A percentile compares a stretch with the other conserved stretches of the same genome.
Evolutionary conservation across 768 basidiomycete genomes (phyloP).

Genomic region (Chlorophyllum brunneum): DNA sequence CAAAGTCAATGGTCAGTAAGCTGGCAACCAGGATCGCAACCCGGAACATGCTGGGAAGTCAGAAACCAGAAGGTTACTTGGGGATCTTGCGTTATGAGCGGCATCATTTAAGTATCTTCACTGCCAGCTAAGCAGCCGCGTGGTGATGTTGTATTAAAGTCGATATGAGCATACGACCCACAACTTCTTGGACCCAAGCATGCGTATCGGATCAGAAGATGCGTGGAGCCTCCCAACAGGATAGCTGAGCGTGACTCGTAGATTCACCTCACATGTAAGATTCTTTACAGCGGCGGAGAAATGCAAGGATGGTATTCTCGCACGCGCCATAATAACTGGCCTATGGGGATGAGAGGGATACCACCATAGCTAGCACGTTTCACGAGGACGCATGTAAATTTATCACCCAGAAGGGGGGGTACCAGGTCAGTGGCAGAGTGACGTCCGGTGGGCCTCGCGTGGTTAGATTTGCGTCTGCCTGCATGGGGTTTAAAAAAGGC

Average conservation of each 20-base stretch:
- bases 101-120: constrained; percentile 1
- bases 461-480: too few relatives aligned
- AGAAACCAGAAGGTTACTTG: constrained; percentile 1
- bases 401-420: not conserved
- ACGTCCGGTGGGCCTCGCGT: not conserved
- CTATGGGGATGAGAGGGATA: not conserved
- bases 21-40: constrained; percentile 19
- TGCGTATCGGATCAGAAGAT: constrained; percentile 3
- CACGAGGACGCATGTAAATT: constrained; percentile 3
- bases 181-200: not conserved
- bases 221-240: not conserved
- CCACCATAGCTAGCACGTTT: constrained; percentile 1
- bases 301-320: not conserved
- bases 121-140: not conserved
- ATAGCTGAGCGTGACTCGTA: not conserved
- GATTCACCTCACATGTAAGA: not conserved
- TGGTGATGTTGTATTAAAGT: constrained; percentile 5
- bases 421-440: not conserved
- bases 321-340: not conserved
- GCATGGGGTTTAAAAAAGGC: too few relatives aligned
- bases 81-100: not conserved
- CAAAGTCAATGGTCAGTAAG: constrained; percentile 18
- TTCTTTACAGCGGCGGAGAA: not conserved
- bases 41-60: constrained; percentile 18
- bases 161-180: not conserved